These are phyloP conservation scores for Monilinia fructigena DNA, from an alignment of 2,329 filamentous ascomycete genomes.

Conservation along the genomic window DNA sequence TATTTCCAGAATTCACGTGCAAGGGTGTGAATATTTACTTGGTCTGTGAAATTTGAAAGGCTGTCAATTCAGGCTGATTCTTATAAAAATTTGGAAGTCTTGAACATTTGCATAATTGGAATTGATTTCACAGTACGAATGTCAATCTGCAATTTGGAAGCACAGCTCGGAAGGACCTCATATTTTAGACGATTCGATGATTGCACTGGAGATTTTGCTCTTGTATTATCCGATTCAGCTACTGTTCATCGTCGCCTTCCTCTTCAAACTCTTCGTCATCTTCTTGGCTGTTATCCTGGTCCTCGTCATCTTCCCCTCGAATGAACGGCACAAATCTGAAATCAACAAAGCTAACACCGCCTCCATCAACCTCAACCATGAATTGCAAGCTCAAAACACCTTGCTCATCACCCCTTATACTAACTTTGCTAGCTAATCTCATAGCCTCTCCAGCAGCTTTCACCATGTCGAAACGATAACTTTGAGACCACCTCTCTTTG, in stretches of 20 bases:
- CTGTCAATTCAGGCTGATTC: neutral
- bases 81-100: no score
- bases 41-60: no score
- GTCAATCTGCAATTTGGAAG: neutral
- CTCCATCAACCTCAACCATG: conserved; percentile 83
- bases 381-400: conserved; percentile 94
- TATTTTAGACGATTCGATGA: neutral
- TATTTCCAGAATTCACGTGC: neutral
- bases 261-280: conserved; percentile 37
- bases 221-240: neutral
- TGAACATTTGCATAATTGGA: neutral
- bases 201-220: neutral
- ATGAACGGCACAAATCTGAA: conserved; percentile 78
- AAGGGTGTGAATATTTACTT: neutral
- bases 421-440: conserved; percentile 88
- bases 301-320: conserved; percentile 55
- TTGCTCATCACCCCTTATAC: conserved; percentile 80
- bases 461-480: conserved; percentile 84
- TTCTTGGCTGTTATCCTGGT: conserved; percentile 46
- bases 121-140: neutral
- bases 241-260: conserved; percentile 10
- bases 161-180: neutral
- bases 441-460: conserved; percentile 89
- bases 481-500: conserved; percentile 59
- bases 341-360: conserved; percentile 71